These are phyloP conservation scores for Corymbia maculata DNA, from an alignment of 345 rosid species.

Conservation along the genomic window DNA sequence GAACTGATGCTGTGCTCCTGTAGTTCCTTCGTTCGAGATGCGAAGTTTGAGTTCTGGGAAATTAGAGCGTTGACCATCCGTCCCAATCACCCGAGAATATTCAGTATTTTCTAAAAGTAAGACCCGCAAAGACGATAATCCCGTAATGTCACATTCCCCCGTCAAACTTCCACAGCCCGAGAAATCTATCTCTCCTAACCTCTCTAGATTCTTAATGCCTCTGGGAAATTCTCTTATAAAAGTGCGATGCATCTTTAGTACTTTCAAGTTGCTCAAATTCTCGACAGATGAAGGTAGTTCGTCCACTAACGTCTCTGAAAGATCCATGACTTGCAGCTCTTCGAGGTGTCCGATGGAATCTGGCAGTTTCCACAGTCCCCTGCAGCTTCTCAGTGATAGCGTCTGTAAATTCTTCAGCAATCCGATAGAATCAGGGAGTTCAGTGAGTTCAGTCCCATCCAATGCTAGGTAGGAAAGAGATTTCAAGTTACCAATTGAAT, in stretches of 20 bases:
- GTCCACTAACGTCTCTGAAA: neutral
- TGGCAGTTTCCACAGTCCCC: neutral
- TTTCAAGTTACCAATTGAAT: neutral
- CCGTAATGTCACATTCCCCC: accelerated
- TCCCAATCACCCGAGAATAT: accelerated
- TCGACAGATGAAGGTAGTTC: neutral
- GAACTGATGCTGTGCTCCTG: no score
- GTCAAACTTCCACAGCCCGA: accelerated
- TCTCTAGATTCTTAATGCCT: neutral
- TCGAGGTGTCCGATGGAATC: neutral
- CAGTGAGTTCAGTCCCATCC: neutral
- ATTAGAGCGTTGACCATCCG: accelerated
- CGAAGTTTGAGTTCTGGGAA: accelerated
- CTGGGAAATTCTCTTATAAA: neutral
- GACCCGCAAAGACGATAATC: no score
- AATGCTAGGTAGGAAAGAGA: neutral
- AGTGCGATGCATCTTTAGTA: neutral
- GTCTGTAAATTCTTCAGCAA: neutral
- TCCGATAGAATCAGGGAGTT: neutral
- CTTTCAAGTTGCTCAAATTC: neutral
- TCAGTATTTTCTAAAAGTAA: no score
- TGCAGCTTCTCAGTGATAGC: neutral
- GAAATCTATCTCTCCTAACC: neutral
- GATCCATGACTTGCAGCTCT: neutral
- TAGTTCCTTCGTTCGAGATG: no score